phyloP scores from a whole-genome alignment of 2,329 filamentous ascomycete genomes.

The Claviceps maximensis region DNA sequence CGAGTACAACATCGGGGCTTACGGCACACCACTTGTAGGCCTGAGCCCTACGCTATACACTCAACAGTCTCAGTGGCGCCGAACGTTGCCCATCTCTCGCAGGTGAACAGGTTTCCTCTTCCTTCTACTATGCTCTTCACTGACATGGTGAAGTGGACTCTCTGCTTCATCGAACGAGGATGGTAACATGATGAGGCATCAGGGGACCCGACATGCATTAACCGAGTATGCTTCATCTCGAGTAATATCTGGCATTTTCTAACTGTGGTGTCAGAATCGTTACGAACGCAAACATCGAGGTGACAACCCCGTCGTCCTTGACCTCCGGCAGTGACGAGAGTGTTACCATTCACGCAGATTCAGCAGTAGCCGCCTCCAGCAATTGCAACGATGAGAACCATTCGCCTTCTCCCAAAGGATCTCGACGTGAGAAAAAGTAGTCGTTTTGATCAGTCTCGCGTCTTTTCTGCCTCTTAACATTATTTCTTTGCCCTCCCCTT shows the following conservation, averaged over 20 bases:
- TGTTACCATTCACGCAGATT: slow-evolving; percentile 40
- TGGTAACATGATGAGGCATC: slow-evolving; percentile 15
- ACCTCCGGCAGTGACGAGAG: slow-evolving; percentile 40
- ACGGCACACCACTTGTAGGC: slow-evolving; percentile 48
- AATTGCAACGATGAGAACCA: slow-evolving; percentile 30
- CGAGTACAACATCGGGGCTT: slow-evolving; percentile 73
- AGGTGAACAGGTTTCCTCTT: slow-evolving; percentile 15
- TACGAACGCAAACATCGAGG: slow-evolving; percentile 27
- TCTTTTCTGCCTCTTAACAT: background rate
- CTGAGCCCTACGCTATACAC: slow-evolving; percentile 29
- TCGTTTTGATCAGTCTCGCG: slow-evolving; percentile 5
- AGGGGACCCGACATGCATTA: slow-evolving; percentile 20
- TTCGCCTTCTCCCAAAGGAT: slow-evolving; percentile 34
- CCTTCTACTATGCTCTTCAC: background rate
- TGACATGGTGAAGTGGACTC: slow-evolving; percentile 12
- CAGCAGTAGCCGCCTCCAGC: slow-evolving; percentile 22
- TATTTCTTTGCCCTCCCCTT: background rate
- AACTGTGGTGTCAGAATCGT: slow-evolving; percentile 22
- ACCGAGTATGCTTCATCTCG: slow-evolving; percentile 22
- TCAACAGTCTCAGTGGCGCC: slow-evolving; percentile 25
- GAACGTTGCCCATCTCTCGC: slow-evolving; percentile 17
- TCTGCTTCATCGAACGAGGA: slow-evolving; percentile 18
- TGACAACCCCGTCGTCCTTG: slow-evolving; percentile 24
- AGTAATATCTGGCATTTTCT: slow-evolving; percentile 17
- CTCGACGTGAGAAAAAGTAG: slow-evolving; percentile 19